A percentile compares a stretch with the other conserved stretches of the same genome.
phyloP scores from a whole-genome alignment of 768 basidiomycete genomes.

The Boletus sensibilis region DNA sequence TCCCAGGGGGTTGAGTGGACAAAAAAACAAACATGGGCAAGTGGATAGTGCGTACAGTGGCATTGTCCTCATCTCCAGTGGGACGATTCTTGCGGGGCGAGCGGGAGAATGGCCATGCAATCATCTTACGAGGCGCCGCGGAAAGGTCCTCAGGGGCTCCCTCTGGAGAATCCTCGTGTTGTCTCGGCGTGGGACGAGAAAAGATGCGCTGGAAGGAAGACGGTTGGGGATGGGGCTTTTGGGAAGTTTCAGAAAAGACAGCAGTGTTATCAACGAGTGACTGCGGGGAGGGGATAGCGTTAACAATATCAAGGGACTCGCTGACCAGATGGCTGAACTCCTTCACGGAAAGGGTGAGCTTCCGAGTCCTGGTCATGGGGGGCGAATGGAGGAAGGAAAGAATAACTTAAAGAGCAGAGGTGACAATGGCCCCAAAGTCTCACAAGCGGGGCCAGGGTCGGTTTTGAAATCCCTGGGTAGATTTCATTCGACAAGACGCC shows the following conservation, averaged over 20 bases:
- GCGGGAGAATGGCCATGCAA: conserved; percentile 32
- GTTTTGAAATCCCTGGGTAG: conserved; percentile 1
- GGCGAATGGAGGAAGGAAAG: background rate
- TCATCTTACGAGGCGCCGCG: conserved; percentile 27
- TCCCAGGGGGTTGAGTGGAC: conserved; percentile 2
- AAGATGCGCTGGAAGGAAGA: conserved; percentile 33
- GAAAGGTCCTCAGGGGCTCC: conserved; percentile 9
- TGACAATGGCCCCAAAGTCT: background rate
- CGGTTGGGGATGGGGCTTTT: conserved; percentile 17
- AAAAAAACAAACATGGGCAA: background rate
- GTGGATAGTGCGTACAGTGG: conserved; percentile 12
- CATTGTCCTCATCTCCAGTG: conserved; percentile 2
- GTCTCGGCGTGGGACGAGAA: conserved; percentile 22
- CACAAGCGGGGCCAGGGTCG: conserved; percentile 21
- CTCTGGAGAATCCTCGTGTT: conserved; percentile 6
- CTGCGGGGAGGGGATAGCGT: conserved; percentile 7
- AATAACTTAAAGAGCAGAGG: background rate
- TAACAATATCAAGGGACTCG: conserved; percentile 31
- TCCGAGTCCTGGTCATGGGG: conserved; percentile 29
- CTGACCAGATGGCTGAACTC: conserved; percentile 36
- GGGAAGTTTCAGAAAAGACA: conserved; percentile 19
- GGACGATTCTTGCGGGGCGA: conserved; percentile 22
- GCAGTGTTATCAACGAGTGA: conserved; percentile 24
- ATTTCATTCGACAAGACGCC: background rate
- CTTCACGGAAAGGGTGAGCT: conserved; percentile 28